Base-by-base conservation (phyloP, 768 basidiomycete genomes). In the Collybia nuda region DNA sequence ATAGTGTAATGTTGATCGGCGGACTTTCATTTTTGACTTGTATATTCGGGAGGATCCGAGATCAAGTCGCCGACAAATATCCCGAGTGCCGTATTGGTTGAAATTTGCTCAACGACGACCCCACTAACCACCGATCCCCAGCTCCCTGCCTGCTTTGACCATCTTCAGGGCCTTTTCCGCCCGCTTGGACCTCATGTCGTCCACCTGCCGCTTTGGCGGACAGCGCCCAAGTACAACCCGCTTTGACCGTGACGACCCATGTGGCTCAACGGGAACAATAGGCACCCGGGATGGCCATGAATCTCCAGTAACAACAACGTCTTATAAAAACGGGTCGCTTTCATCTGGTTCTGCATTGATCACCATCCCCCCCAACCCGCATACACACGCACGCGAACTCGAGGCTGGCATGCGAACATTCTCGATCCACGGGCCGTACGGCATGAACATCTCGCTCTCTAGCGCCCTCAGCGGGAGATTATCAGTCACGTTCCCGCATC, bases 181-280 rank as follows among this genome's bases (percentile, higher is more conserved):
- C 32, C 14, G 32, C 32, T 32, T 32, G 7, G 32, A 32, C 12
- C 32, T 14, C n/a, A 32, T 32, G 32, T 32, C 32, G 32, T 6
- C 32, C 6, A 32, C 32, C 12, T 32, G 32, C 32, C 19, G 19
- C 28, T 22, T 21, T 14, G 24, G 26, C 18, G 9, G n/a, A n/a
- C n/a, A 14, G 32, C 32, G 32, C 14, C 32, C 9, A 46, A 43
- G 28, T 37, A 55, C 50, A 46, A n/a, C 14, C 35, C 36, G 47
- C 48, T 50, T 56, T 52, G 55, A 21, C 55, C 55, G 43, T 26
- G 54, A 51, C 37, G 32, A 47, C 43, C 51, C 58, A 52, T 55
- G 51, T 55, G 56, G 50, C 50, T 52, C 52, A 47, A 6, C 45
- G 24, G 39, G 52, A 53, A 60, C 59, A 60, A 60, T 57, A 50